Conservation (phyloP, 2,329 filamentous ascomycete species). For the Penicillium sp. region DNA sequence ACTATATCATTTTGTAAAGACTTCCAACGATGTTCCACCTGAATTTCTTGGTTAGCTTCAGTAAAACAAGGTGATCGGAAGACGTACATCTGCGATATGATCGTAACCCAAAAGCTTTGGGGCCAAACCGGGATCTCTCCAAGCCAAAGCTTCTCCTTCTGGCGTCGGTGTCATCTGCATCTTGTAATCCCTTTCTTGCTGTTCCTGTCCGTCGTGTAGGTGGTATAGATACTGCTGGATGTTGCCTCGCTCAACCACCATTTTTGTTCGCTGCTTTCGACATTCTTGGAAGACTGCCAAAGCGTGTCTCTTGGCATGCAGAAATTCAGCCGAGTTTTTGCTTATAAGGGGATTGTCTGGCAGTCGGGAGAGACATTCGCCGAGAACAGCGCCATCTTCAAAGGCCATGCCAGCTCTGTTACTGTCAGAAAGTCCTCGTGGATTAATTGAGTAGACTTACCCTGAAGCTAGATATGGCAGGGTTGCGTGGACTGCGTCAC, state of each 20-base stretch:
- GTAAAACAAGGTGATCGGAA: background rate
- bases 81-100: conserved; percentile 37
- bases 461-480: conserved; percentile 61
- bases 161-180: conserved; percentile 41
- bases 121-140: conserved; percentile 43
- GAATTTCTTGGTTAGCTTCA: background rate
- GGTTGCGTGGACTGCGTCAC: conserved; percentile 65
- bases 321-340: conserved; percentile 24
- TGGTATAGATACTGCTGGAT: conserved; percentile 64
- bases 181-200: conserved; percentile 53
- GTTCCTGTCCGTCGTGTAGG: conserved; percentile 58
- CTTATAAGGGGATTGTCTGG: conserved; percentile 35
- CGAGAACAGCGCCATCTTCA: conserved; percentile 60
- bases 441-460: conserved; percentile 11
- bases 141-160: conserved; percentile 44
- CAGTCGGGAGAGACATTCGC: conserved; percentile 54
- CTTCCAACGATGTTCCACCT: conserved; percentile 15
- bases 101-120: conserved; percentile 44
- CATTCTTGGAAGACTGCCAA: conserved; percentile 56
- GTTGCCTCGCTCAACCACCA: conserved; percentile 61
- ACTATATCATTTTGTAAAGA: background rate
- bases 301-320: conserved; percentile 35
- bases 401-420: conserved; percentile 59
- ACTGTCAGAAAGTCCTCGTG: background rate
- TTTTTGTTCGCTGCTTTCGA: conserved; percentile 59